Evolutionary conservation across 441 rosid species (phyloP), one percentile per base, ranked within the genome.

Genomic region (Populus tomentosa): DNA sequence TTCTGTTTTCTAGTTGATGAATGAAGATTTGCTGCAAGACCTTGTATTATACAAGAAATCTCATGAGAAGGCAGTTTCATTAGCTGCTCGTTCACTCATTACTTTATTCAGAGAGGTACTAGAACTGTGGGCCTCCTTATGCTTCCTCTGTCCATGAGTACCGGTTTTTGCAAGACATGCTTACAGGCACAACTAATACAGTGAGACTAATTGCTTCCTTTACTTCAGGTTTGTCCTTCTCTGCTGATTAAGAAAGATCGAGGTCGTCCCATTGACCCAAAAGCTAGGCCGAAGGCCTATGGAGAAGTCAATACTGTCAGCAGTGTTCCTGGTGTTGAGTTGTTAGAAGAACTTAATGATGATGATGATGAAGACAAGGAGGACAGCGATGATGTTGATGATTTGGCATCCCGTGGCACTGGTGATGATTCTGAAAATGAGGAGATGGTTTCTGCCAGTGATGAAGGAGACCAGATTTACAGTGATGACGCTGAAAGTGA

Each of bases 11-110:
- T 78, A 96, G 99, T 85, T 96, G 92, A 96, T 96, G 99, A 91
- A 90, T 63, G 98, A 94, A 80, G 99, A 91, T 56, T 83, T 94
- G 85, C 87, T 96, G 79, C 99, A 94, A 91, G 99, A 96, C 82
- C 98, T 96, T 53, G 98, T 87, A 28, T 81, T 86, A 78, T 96
- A 94, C 83, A 96, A 90, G 86, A 96, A 96, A 80, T 82, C 92
- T 36, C 95, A 90, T 38, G 97, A 92, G 82, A 96, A 94, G 84
- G 98, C 99, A 68, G 82, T 96, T 80, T 92, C 97, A 78, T 83
- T 86, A 10, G 99, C 91, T 79, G 89, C 97, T 80, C 93, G 97
- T 69, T 92, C 98, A 35, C 92, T 94, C 61, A 85, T 96, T 75
- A 81, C 89, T 30, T 87, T 94, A 84, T 95, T 94, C 85, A 89